Evolutionary conservation across 371 early-diverging fungal species (phyloP), one percentile per base, ranked within the genome.

Genomic region (Cladochytrium tenue): DNA sequence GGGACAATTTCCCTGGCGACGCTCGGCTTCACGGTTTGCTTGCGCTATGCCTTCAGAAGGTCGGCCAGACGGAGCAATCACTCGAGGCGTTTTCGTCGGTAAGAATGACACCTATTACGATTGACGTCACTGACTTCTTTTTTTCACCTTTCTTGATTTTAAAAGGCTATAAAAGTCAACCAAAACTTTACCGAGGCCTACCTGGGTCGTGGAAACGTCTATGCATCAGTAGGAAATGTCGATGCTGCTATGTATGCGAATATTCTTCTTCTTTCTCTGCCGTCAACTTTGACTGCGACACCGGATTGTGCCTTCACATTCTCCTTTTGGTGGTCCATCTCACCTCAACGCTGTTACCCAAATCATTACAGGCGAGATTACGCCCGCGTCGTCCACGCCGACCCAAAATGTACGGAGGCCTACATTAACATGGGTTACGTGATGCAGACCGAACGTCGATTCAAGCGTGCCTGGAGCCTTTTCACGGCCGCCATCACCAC

Each of bases 361-460:
- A n/a, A n/a, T n/a, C n/a, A n/a, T n/a, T n/a, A 30, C 52, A 78
- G 81, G 26, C 70, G 76, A 17, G 82, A 82, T 55, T 84, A 80
- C 56, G 58, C 70, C 2, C 62, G 80, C 0, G 80, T 81, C 10
- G 33, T 84, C 2, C 81, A 81, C 56, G 51, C 78, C 68, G 73
- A 79, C 50, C 83, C 83, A 1, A 62, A 55, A 1, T 75, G 76
- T 59, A 71, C 77, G 1, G 83, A 77, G 30, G 81, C 83, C 3
- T 71, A 73, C 56, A 73, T 82, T 1, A 84, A 82, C 59, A 74
- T 84, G 62, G 85, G 75, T 0, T 82, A 81, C 69, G 76, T 78
- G 1, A 58, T 77, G 56, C 83, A 84, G 61, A 65, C 62, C 33
- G 75, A 76, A 51, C 64, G 64, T 0, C 32, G 66, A 32, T 71